Conservation (phyloP, 768 basidiomycete genomes). For the Rhodotorula taiwanensis region DNA sequence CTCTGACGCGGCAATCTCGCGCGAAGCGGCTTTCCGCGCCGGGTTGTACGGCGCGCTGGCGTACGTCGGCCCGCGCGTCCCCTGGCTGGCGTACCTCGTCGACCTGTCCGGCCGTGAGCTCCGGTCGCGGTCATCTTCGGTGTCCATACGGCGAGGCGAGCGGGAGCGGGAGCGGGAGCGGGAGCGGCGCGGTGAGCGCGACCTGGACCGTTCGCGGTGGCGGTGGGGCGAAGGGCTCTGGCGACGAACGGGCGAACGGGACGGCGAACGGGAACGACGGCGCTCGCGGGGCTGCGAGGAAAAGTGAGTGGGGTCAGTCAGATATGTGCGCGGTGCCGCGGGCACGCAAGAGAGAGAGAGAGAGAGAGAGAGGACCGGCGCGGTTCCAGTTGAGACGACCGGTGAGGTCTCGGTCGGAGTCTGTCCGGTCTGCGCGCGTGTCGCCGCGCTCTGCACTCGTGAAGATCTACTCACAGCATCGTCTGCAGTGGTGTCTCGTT, state of each 20-base stretch:
- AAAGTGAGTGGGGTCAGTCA: too few species aligned
- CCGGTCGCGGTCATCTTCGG: slow-evolving; percentile 38
- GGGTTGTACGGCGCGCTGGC: slow-evolving; percentile 19
- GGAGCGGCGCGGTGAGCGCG: slow-evolving; percentile 57
- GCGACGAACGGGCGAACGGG: slow-evolving; percentile 26
- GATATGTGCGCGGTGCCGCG: too few species aligned
- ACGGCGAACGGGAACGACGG: slow-evolving; percentile 47
- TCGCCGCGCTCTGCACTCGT: too few species aligned
- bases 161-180: slow-evolving; percentile 33
- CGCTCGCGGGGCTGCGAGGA: slow-evolving; percentile 47
- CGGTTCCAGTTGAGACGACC: too few species aligned
- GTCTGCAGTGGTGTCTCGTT: too few species aligned
- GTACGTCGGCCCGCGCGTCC: background rate
- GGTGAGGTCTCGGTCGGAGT: too few species aligned
- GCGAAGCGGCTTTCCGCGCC: slow-evolving; percentile 25
- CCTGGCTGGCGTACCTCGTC: too few species aligned
- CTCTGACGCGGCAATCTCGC: slow-evolving; percentile 81
- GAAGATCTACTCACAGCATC: slow-evolving; percentile 57
- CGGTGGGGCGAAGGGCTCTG: slow-evolving; percentile 59
- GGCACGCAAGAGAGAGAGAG: too few species aligned
- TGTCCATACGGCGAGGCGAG: slow-evolving; percentile 48
- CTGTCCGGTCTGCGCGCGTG: too few species aligned
- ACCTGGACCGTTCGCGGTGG: slow-evolving; percentile 44
- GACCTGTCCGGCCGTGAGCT: too few species aligned
- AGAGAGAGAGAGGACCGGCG: too few species aligned